phyloP scores from a whole-genome alignment of 177 flowering plant genomes.

The Telopea speciosissima region DNA sequence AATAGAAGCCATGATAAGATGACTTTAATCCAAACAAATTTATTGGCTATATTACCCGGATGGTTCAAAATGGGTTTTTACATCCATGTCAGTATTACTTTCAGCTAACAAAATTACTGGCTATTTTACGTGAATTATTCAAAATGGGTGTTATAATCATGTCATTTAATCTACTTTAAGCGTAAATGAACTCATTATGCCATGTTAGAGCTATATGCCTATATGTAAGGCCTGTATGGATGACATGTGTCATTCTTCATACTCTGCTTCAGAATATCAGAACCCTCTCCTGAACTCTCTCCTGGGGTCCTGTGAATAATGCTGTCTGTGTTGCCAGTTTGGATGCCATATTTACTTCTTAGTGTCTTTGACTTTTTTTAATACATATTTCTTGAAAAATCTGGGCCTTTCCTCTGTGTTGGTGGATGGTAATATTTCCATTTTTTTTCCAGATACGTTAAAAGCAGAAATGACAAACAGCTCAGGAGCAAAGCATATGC shows the following conservation, averaged over 20 bases:
- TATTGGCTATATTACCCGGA: background rate
- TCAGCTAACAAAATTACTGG: background rate
- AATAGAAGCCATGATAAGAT: background rate
- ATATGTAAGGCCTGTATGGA: background rate
- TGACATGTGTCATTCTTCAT: background rate
- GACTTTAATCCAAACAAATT: background rate
- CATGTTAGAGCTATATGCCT: background rate
- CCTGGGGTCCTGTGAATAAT: background rate
- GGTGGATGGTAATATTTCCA: slow-evolving; percentile 1
- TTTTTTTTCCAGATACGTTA: slow-evolving; percentile 58
- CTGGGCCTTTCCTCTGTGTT: background rate
- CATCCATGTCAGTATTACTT: too few species aligned
- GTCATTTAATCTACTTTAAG: background rate
- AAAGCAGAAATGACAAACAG: slow-evolving; percentile 80
- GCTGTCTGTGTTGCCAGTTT: background rate
- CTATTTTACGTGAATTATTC: too few species aligned
- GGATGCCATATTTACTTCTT: background rate
- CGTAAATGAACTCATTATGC: background rate
- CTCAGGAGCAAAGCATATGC: slow-evolving; percentile 37
- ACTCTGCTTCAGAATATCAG: background rate
- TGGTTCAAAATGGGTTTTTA: background rate
- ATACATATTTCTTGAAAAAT: background rate
- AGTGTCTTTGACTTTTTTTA: background rate
- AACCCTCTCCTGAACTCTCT: background rate
- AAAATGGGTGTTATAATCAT: background rate